Evolutionary conservation across 2,329 filamentous ascomycete genomes (phyloP).

Genomic region (Blumeriella jaapii): DNA sequence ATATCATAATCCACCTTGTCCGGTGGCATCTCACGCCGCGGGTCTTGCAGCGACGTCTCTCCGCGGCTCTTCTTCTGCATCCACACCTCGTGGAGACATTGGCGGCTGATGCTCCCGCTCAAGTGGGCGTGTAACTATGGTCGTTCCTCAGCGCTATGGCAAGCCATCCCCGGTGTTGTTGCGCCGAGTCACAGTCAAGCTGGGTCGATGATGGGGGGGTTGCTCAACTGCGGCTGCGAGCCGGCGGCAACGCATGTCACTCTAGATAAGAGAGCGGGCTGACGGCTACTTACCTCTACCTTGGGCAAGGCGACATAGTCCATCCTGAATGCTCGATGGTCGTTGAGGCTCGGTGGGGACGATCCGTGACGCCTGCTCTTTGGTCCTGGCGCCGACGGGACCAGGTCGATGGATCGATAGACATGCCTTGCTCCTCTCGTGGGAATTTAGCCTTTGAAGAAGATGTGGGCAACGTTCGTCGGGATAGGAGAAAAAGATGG

Average conservation of each 20-base stretch:
- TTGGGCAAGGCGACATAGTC: slow-evolving; percentile 40
- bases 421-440: no score
- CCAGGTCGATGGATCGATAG: no score
- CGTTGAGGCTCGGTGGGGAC: slow-evolving; percentile 3
- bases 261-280: no score
- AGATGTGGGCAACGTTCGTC: no score
- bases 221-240: not conserved
- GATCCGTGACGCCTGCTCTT: no score
- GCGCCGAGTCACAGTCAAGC: not conserved
- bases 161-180: not conserved
- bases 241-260: not conserved
- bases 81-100: slow-evolving; percentile 68
- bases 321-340: slow-evolving; percentile 7
- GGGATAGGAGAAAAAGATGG: no score
- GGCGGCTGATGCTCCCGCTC: slow-evolving; percentile 63
- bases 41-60: slow-evolving; percentile 50
- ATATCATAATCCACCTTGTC: slow-evolving; percentile 63
- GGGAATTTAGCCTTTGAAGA: no score
- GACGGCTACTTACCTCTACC: slow-evolving; percentile 35
- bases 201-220: no score
- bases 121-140: slow-evolving; percentile 67
- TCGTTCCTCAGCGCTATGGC: slow-evolving; percentile 14
- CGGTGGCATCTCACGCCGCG: slow-evolving; percentile 53
- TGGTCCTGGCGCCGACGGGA: no score
- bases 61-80: slow-evolving; percentile 39